A percentile compares a stretch with the other conserved stretches of the same genome.
Evolutionary conservation across 2,329 filamentous ascomycete genomes (phyloP).

Genomic region (Acrodontium crateriforme): DNA sequence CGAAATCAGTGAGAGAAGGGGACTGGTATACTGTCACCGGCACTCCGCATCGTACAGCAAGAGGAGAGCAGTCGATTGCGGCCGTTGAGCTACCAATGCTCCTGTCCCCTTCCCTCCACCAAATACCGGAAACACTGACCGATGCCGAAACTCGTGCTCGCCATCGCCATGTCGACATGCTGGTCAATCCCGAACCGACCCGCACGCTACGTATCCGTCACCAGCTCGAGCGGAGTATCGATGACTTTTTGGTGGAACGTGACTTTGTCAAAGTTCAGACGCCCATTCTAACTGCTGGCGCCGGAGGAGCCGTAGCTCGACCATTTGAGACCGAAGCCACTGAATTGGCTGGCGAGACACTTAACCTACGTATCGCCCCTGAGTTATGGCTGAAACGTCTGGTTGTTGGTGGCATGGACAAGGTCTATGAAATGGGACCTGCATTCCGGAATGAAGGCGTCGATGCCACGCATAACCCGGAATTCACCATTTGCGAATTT

Average conservation of each 20-base stretch:
- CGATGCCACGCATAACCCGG: slow-evolving; percentile 85
- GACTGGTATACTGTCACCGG: slow-evolving; percentile 65
- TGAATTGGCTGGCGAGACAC: slow-evolving; percentile 55
- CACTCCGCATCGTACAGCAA: slow-evolving; percentile 50
- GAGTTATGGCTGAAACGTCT: slow-evolving; percentile 92
- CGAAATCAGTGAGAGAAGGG: slow-evolving; percentile 58
- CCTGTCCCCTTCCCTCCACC: slow-evolving; percentile 64
- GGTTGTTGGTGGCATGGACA: slow-evolving; percentile 75
- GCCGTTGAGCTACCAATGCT: slow-evolving; percentile 55
- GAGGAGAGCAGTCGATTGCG: slow-evolving; percentile 64
- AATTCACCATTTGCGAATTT: slow-evolving; percentile 96
- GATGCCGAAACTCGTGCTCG: slow-evolving; percentile 60
- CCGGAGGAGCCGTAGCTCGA: slow-evolving; percentile 75
- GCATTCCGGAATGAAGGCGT: slow-evolving; percentile 82
- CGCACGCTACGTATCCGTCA: slow-evolving; percentile 35
- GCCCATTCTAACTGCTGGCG: slow-evolving; percentile 67
- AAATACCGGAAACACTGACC: slow-evolving; percentile 56
- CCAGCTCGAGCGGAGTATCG: slow-evolving; percentile 59
- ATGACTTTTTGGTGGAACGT: slow-evolving; percentile 57
- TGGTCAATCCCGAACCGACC: slow-evolving; percentile 55
- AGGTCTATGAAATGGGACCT: slow-evolving; percentile 84
- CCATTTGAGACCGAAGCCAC: slow-evolving; percentile 72
- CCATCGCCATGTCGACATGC: slow-evolving; percentile 73
- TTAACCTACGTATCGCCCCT: slow-evolving; percentile 78
- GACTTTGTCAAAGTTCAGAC: slow-evolving; percentile 82